phyloP scores from a whole-genome alignment of 306 rosid genomes.

The Lathyrus tuberosus region DNA sequence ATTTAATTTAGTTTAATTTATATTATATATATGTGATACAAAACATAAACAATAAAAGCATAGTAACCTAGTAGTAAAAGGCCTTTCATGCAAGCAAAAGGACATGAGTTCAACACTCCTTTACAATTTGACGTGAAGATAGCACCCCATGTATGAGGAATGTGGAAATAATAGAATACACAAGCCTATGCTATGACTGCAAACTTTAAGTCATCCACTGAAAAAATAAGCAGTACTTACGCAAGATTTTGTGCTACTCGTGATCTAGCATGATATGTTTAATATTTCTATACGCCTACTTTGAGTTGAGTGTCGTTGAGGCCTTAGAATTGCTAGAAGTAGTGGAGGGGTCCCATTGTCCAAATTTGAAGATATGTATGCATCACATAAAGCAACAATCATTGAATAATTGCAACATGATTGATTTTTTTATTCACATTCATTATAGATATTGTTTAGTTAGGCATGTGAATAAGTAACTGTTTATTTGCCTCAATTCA shows the following conservation, averaged over 20 bases:
- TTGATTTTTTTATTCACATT: conserved; percentile 27
- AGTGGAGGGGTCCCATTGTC: conserved; percentile 47
- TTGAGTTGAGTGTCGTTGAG: conserved; percentile 10
- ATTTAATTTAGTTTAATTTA: too few relatives aligned
- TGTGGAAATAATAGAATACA: conserved; percentile 15
- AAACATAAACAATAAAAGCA: too few relatives aligned
- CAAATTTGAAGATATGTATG: conserved; percentile 31
- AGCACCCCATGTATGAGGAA: conserved; percentile 39
- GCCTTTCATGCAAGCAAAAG: too few relatives aligned
- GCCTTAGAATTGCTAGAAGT: conserved; percentile 20
- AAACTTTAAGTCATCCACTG: conserved; percentile 36
- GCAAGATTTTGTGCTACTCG: conserved; percentile 31
- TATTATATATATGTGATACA: too few relatives aligned
- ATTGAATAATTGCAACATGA: conserved; percentile 26
- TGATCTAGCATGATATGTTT: neutral
- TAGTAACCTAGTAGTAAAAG: too few relatives aligned
- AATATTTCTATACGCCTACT: conserved; percentile 4
- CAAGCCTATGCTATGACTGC: neutral
- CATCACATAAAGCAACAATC: conserved; percentile 32
- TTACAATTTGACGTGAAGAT: conserved; percentile 28
- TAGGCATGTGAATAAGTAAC: conserved; percentile 25
- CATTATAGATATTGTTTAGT: neutral
- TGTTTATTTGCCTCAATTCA: conserved; percentile 40
- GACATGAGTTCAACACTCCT: too few relatives aligned
- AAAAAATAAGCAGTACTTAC: conserved; percentile 40